Conservation (phyloP, 83 land plant species). For the Thuja plicata region DNA sequence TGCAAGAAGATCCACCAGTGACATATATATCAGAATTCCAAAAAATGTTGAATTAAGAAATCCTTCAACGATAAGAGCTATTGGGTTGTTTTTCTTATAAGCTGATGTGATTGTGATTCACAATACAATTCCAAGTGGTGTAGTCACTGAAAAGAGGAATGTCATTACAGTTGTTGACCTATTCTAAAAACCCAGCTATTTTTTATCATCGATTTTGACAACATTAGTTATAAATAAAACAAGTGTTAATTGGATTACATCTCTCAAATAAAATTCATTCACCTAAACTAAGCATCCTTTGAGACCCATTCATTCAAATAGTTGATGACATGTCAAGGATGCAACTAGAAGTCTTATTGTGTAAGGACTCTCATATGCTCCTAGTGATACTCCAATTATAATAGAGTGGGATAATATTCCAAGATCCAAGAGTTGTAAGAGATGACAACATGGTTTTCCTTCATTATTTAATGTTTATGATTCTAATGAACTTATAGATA, state of each 20-base stretch:
- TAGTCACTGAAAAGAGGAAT: constrained; percentile 29
- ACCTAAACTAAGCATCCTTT: constrained; percentile 36
- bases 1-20: constrained; percentile 36
- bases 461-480: background rate
- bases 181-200: constrained; percentile 37
- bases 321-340: constrained; percentile 33
- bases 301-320: constrained; percentile 35
- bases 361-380: constrained; percentile 28
- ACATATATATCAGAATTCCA: constrained; percentile 36
- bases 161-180: constrained; percentile 16
- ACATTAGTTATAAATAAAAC: too few relatives aligned
- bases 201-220: background rate
- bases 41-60: constrained; percentile 27
- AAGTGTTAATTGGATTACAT: too few relatives aligned
- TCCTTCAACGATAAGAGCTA: constrained; percentile 29
- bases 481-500: too few relatives aligned
- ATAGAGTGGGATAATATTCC: constrained; percentile 41
- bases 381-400: constrained; percentile 33
- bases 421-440: constrained; percentile 28
- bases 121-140: constrained; percentile 28
- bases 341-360: constrained; percentile 31
- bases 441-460: background rate
- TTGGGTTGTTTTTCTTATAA: constrained; percentile 29
- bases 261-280: background rate
- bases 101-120: constrained; percentile 29